phyloP scores from a whole-genome alignment of 805 yeast genomes.

The Nadsonia fulvescens region DNA sequence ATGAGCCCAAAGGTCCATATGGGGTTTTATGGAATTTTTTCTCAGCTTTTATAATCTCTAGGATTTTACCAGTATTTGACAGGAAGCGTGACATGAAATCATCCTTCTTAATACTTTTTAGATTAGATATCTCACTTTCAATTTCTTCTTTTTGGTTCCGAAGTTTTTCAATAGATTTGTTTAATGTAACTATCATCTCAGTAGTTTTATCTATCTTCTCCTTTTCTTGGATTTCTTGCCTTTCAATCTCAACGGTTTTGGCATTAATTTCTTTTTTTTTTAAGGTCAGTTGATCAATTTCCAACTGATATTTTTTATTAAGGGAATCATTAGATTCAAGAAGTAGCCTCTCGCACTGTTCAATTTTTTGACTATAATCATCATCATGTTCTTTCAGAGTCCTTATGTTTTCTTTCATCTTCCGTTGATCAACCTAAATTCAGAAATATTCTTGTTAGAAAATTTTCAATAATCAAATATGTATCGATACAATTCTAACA shows the following conservation, averaged over 20 bases:
- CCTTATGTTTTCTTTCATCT: no score
- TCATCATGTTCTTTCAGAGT: no score
- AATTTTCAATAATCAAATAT: no score
- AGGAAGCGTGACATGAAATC: conserved; percentile 33
- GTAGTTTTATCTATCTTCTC: conserved; percentile 1
- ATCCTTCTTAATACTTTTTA: conserved; percentile 7
- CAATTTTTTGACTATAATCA: no score
- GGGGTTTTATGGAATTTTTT: conserved; percentile 32
- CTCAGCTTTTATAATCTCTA: conserved; percentile 24
- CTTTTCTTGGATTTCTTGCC: conserved; percentile 2
- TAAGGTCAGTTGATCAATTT: no score
- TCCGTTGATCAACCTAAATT: no score
- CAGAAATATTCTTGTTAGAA: no score
- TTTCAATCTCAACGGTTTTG: neutral
- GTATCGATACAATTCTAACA: no score
- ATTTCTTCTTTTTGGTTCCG: conserved; percentile 7
- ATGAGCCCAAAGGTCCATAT: conserved; percentile 65
- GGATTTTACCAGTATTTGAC: conserved; percentile 22
- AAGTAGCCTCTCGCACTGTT: no score
- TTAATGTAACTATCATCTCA: conserved; percentile 1
- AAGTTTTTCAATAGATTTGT: neutral
- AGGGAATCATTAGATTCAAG: no score
- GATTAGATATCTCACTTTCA: conserved; percentile 5
- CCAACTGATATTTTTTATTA: no score
- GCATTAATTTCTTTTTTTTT: conserved; percentile 1